phyloP scores from a whole-genome alignment of 2,329 filamentous ascomycete species.

The Phoma sp. region DNA sequence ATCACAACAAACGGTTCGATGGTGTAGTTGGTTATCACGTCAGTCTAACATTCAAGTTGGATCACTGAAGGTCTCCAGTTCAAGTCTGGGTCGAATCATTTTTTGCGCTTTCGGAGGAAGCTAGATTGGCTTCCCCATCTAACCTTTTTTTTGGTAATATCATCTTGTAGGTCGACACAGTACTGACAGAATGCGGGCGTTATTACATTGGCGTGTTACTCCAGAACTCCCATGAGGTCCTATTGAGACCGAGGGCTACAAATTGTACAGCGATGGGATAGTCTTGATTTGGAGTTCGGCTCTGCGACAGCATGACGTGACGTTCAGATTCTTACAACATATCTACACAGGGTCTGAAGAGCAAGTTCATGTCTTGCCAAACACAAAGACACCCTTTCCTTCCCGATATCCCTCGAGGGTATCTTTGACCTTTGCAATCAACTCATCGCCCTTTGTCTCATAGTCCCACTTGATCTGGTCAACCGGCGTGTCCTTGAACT shows the following conservation, averaged over 20 bases:
- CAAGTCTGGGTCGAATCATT: conserved; percentile 17
- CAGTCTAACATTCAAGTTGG: conserved; percentile 49
- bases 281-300: conserved; percentile 53
- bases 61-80: conserved; percentile 17
- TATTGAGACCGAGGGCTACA: conserved; percentile 59
- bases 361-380: conserved; percentile 56
- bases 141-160: too few species aligned
- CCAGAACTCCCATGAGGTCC: conserved; percentile 63
- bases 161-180: too few species aligned
- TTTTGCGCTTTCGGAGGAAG: not conserved
- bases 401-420: conserved; percentile 83
- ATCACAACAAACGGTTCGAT: conserved; percentile 17
- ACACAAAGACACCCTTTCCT: conserved; percentile 91
- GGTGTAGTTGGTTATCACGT: conserved; percentile 58
- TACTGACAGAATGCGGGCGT: too few species aligned
- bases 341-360: not conserved
- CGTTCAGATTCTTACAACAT: conserved; percentile 18
- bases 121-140: too few species aligned
- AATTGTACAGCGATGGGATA: conserved; percentile 62
- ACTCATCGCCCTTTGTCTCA: conserved; percentile 73
- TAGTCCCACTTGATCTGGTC: conserved; percentile 83
- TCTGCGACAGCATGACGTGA: conserved; percentile 60
- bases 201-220: too few species aligned
- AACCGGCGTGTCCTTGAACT: conserved; percentile 85
- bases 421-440: conserved; percentile 79